Conservation (phyloP, 148 eudicot genomes). For the Diospyros kaki region DNA sequence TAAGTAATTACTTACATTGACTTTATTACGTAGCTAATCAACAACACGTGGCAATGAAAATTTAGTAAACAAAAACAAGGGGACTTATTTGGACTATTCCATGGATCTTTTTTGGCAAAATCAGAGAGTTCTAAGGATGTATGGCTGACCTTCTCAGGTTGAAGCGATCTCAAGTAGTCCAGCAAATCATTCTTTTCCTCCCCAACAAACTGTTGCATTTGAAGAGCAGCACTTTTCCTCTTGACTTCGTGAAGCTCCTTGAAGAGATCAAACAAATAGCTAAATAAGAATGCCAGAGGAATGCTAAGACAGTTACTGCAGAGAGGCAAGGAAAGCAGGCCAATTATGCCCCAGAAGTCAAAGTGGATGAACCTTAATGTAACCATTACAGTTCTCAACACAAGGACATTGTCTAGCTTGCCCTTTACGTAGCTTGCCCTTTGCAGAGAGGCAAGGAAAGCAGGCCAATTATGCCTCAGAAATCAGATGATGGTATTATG, state of each 20-base stretch:
- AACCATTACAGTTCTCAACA: no score
- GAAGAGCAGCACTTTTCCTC: constrained; percentile 90
- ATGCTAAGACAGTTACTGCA: background rate
- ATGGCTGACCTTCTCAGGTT: constrained; percentile 76
- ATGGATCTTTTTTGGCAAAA: background rate
- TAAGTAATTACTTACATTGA: no score
- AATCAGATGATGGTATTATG: background rate
- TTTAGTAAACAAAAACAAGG: background rate
- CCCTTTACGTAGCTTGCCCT: no score
- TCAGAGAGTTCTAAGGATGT: background rate
- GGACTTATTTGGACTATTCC: background rate
- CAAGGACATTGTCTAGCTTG: no score
- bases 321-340: background rate
- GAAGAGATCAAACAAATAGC: constrained; percentile 1
- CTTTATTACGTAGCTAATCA: no score
- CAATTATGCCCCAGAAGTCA: background rate
- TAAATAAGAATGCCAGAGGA: background rate
- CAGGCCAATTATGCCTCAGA: background rate
- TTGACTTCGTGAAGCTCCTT: constrained; percentile 87
- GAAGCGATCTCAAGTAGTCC: constrained; percentile 85
- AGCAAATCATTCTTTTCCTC: constrained; percentile 96
- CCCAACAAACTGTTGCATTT: constrained; percentile 98
- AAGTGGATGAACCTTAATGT: no score
- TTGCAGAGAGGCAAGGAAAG: background rate
- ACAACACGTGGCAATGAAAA: background rate